These are phyloP conservation scores for Tetrahymena malaccensis DNA, from an alignment of 73 alveolate species.

Conservation along the genomic window DNA sequence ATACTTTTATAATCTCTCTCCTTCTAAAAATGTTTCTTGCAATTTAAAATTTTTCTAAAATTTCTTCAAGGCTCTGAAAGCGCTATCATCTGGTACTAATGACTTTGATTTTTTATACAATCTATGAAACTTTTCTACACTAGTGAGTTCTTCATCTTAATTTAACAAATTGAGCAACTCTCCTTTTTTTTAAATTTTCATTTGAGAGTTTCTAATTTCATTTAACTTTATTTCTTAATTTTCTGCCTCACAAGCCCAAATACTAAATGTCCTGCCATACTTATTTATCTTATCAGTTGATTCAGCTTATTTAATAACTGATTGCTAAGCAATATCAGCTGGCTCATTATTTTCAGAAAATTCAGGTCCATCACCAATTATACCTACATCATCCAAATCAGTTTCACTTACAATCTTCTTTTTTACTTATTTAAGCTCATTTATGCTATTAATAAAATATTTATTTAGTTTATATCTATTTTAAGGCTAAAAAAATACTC, in stretches of 20 bases:
- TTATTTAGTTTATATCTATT: not conserved
- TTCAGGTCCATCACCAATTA: not conserved
- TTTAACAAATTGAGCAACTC: conserved; percentile 43
- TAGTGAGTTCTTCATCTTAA: not conserved
- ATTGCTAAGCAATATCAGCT: not conserved
- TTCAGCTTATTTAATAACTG: not conserved
- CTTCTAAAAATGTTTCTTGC: conserved; percentile 27
- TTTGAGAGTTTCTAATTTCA: not conserved
- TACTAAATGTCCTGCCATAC: not conserved
- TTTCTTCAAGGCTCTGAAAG: not conserved
- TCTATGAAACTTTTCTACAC: not conserved
- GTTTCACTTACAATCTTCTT: not conserved
- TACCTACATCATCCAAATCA: not conserved
- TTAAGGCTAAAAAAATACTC: not conserved
- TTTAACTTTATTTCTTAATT: not conserved
- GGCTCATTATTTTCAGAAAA: not conserved
- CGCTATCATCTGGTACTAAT: not conserved
- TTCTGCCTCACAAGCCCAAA: not conserved
- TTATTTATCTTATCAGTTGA: not conserved
- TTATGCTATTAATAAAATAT: not conserved
- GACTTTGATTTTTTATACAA: not conserved
- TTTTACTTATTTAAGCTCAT: not conserved
- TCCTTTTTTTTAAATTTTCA: not conserved
- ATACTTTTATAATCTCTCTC: conserved; percentile 21
- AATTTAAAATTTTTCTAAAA: not conserved